phyloP scores from a whole-genome alignment of 257 asterid genomes.

The Cinchona pubescens region DNA sequence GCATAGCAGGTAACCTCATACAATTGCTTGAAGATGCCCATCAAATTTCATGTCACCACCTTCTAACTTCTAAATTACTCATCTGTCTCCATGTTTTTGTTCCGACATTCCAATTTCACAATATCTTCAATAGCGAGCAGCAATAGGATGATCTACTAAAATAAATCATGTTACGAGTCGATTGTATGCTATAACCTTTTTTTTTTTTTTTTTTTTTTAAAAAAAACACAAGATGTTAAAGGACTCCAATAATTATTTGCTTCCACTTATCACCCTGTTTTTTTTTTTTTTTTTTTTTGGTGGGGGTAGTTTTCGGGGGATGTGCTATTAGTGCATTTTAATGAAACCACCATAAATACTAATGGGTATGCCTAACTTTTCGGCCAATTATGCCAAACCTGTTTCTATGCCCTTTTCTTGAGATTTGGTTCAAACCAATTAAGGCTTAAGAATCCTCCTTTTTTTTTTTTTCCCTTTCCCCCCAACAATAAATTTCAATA shows the following conservation, averaged over 20 bases:
- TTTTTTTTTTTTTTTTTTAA: too few species aligned
- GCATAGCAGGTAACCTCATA: conserved; percentile 3
- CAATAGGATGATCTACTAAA: background rate
- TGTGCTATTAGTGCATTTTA: too few species aligned
- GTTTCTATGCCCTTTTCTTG: background rate
- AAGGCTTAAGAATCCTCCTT: background rate
- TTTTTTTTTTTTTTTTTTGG: too few species aligned
- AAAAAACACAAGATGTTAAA: too few species aligned
- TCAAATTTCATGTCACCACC: background rate
- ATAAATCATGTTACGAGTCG: too few species aligned
- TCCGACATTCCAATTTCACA: background rate
- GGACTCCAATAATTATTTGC: too few species aligned
- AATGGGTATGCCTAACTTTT: background rate
- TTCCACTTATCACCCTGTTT: too few species aligned
- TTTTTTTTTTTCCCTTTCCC: too few species aligned
- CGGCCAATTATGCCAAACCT: background rate
- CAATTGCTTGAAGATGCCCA: background rate
- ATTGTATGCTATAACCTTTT: too few species aligned
- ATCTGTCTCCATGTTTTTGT: too few species aligned
- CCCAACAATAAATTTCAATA: background rate
- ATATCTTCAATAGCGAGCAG: conserved; percentile 5
- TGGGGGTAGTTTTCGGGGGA: too few species aligned
- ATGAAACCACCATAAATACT: too few species aligned
- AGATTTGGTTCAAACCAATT: background rate
- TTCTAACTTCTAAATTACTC: background rate